Evolutionary conservation across 2,329 filamentous ascomycete species (phyloP).

Genomic region (Orbilia javanica): DNA sequence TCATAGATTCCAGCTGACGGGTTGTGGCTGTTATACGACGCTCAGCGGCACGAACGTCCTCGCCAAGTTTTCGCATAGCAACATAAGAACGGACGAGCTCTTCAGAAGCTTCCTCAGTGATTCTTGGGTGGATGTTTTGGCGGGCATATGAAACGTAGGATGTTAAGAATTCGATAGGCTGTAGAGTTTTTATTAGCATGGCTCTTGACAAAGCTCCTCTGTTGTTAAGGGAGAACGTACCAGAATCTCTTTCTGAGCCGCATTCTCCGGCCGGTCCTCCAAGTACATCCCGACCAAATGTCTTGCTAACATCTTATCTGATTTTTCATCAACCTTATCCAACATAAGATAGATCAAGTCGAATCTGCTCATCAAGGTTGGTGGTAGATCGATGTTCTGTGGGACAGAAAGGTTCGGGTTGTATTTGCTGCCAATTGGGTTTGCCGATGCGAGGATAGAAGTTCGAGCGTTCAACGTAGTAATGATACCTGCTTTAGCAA

Average conservation of each 20-base stretch:
- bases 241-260: conserved; percentile 79
- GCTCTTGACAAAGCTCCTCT: background rate
- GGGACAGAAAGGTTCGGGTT: conserved; percentile 95
- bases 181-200: conserved; percentile 3
- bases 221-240: conserved; percentile 68
- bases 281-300: conserved; percentile 97
- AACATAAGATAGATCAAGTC: conserved; percentile 97
- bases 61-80: conserved; percentile 92
- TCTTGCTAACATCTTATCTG: conserved; percentile 86
- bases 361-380: conserved; percentile 93
- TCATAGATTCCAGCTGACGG: conserved; percentile 97
- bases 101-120: conserved; percentile 82
- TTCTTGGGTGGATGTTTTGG: conserved; percentile 82
- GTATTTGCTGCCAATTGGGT: conserved; percentile 97
- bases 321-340: conserved; percentile 90
- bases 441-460: conserved; percentile 94
- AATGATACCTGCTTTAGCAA: conserved; percentile 82
- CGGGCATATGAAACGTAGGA: conserved; percentile 97
- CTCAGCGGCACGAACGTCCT: conserved; percentile 86
- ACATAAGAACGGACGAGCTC: conserved; percentile 90
- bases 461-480: conserved; percentile 94
- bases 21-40: conserved; percentile 98
- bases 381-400: conserved; percentile 97
- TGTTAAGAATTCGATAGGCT: conserved; percentile 95
- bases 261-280: conserved; percentile 91